Evolutionary conservation across 257 asterid species (phyloP).

Genomic region (Perilla frutescens): DNA sequence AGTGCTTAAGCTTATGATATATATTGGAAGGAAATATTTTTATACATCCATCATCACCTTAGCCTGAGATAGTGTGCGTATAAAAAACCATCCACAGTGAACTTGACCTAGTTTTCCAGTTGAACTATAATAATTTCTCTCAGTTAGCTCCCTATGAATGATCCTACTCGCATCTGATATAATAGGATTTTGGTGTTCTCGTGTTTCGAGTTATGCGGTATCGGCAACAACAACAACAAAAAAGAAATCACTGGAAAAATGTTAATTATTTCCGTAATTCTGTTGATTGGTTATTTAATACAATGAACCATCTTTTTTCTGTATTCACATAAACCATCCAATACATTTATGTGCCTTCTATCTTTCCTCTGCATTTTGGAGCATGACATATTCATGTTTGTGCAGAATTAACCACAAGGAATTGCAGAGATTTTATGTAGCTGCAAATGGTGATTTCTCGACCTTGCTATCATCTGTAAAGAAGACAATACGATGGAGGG

Average conservation of each 20-base stretch:
- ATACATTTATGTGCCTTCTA: slow-evolving; percentile 1
- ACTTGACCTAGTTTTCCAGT: background rate
- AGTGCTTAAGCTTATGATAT: no score
- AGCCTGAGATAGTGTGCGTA: background rate
- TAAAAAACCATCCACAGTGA: slow-evolving; percentile 6
- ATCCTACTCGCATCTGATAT: slow-evolving; percentile 3
- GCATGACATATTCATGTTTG: slow-evolving; percentile 45
- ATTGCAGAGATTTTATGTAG: slow-evolving; percentile 71
- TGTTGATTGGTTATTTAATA: slow-evolving; percentile 23
- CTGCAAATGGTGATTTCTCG: slow-evolving; percentile 72
- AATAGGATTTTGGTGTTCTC: slow-evolving; percentile 10
- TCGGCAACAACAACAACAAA: background rate
- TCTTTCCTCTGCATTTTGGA: slow-evolving; percentile 28
- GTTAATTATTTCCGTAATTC: slow-evolving; percentile 19
- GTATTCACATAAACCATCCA: slow-evolving; percentile 5
- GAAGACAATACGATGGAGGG: slow-evolving; percentile 92
- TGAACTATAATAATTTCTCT: background rate
- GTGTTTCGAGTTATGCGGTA: slow-evolving; percentile 2
- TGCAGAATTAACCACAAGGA: slow-evolving; percentile 75
- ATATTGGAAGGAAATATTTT: no score
- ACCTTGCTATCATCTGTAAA: slow-evolving; percentile 69
- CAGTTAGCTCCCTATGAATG: slow-evolving; percentile 6
- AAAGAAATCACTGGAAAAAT: background rate
- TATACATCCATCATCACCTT: no score
- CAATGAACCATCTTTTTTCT: background rate